Evolutionary conservation across 345 rosid species (phyloP), one percentile per base, ranked within the genome.

Genomic region (Populus euphratica): DNA sequence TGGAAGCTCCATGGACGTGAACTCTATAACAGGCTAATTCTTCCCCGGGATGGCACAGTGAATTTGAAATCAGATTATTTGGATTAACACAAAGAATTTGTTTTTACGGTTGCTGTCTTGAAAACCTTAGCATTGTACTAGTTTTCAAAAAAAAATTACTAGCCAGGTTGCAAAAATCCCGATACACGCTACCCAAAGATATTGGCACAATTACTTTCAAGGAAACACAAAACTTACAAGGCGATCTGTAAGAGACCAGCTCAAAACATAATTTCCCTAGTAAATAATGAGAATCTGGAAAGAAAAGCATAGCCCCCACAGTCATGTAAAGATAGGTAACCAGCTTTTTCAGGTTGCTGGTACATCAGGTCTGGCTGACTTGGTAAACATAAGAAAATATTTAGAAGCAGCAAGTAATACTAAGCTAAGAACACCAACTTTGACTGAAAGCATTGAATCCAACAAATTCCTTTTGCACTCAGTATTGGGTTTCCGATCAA

Each of bases 401-500:
- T 80, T 85, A 13, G 85, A 85, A 69, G 84, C 80, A 81, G 70
- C 85, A 62, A 86, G 78, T 16, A 83, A 13, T 5, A 81, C 29
- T 64, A 89, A 68, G 78, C 89, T 75, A 21, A 81, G 49, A 38
- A 77, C 80, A 81, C 88, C 80, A 50, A 85, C 10, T 70, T 74
- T 79, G 70, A 83, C 73, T 2, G 86, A 77, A 67, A 85, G 54
- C 7, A 73, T 73, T 25, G 81, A 74, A 68, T 77, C 66, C 17
- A 27, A 69, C 5, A 43, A 64, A 36, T 9, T 81, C n/a, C 70
- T 78, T 47, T 73, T 78, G 80, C 8, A 56, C 47, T 77, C 78
- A 31, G 77, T 69, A 23, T 29, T 49, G 35, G 47, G 1, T 16
- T 20, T 13, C 11, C 54, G 44, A 18, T 59, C 61, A 73, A 77